phyloP scores from a whole-genome alignment of 768 basidiomycete genomes.

The Infundibulicybe gibba region DNA sequence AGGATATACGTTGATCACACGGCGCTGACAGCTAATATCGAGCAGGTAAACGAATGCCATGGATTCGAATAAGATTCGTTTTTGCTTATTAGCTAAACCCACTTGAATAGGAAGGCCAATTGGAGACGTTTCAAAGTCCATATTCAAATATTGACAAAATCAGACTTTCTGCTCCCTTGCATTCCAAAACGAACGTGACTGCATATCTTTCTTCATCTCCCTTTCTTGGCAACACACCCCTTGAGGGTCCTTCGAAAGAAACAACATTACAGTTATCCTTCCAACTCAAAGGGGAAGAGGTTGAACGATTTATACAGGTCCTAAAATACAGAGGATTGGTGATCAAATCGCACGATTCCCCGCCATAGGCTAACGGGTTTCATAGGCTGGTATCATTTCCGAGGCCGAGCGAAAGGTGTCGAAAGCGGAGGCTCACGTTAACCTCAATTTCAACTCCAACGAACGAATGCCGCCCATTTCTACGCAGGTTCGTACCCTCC shows the following conservation, averaged over 20 bases:
- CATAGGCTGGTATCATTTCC: slow-evolving; percentile 8
- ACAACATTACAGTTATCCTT: slow-evolving; percentile 30
- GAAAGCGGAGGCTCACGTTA: slow-evolving; percentile 15
- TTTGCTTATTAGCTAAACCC: slow-evolving; percentile 2
- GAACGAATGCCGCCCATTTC: slow-evolving; percentile 5
- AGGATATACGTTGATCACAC: slow-evolving; percentile 50
- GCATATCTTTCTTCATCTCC: slow-evolving; percentile 33
- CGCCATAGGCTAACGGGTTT: neutral
- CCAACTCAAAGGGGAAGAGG: slow-evolving; percentile 25
- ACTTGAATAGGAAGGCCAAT: slow-evolving; percentile 31
- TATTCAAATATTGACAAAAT: slow-evolving; percentile 29
- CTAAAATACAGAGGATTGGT: slow-evolving; percentile 47
- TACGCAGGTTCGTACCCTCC: slow-evolving; percentile 13
- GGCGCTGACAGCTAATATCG: slow-evolving; percentile 49
- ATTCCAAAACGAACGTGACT: slow-evolving; percentile 22
- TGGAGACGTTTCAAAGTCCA: slow-evolving; percentile 48
- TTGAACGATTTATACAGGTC: slow-evolving; percentile 35
- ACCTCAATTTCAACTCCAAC: slow-evolving; percentile 13
- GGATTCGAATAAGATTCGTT: neutral
- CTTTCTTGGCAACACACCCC: slow-evolving; percentile 26
- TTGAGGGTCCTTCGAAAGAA: slow-evolving; percentile 9
- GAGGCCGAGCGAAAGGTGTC: slow-evolving; percentile 15
- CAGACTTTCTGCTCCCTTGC: slow-evolving; percentile 18
- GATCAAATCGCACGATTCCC: slow-evolving; percentile 9
- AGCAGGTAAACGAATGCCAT: slow-evolving; percentile 22